Base-by-base conservation (phyloP, 345 rosid genomes). In the Trapa incisa region DNA sequence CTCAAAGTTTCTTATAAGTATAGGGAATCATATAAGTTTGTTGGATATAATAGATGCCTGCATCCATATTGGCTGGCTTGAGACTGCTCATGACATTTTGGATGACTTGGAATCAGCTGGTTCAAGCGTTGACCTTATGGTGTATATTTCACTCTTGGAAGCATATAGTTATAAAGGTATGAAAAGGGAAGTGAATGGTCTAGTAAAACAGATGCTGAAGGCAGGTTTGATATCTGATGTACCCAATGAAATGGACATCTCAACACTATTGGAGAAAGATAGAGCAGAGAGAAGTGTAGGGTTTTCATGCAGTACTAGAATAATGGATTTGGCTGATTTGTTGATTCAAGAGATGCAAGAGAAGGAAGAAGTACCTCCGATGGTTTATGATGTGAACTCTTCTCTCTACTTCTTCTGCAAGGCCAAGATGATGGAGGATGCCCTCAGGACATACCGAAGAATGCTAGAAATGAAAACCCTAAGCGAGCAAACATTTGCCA, bases 41-140 rank as follows among this genome's bases (percentile, higher is more conserved):
- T 57, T 54, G 0, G 77, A 82, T 43, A 85, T 88, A 11, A 70
- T 88, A 71, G 80, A 78, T 69, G 88, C 89, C 64, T 87, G 85
- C 78, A 76, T 90, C 72, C 70, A 15, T 60, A 37, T 80, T 64
- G 91, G 88, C 73, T 90, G 96, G 94, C 75, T 77, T 75, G 92
- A 87, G 69, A 76, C 86, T 73, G 97, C 92, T 69, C 97, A 88
- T 72, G 98, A 93, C 77, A 83, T 90, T 73, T 80, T 90, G 79
- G 97, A 93, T 75, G 94, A 87, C 76, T 77, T 80, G 79, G 84
- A 80, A 77, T 71, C 76, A 22, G 80, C 79, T 32, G 90, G 89
- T 43, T 68, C 66, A 76, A 70, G 80, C 38, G 61, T 81, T 71
- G 77, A 67, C 32, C 70, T 72, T 71, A 53, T 58, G 58, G 37